Evolutionary conservation across 306 rosid genomes (phyloP).

Genomic region (Vigna trinervia): DNA sequence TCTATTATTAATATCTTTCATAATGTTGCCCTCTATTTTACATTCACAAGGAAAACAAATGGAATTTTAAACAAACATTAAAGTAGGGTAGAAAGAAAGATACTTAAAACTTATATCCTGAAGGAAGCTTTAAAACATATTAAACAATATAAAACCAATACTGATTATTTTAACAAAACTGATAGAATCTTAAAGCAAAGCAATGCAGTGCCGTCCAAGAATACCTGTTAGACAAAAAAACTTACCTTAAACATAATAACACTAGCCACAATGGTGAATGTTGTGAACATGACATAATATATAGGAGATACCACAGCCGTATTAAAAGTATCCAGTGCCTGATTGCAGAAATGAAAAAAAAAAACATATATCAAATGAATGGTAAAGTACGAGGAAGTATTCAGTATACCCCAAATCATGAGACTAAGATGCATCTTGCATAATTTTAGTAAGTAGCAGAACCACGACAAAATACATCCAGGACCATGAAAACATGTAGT

Average conservation of each 20-base stretch:
- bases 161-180: slow-evolving; percentile 5
- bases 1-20: slow-evolving; percentile 17
- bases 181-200: slow-evolving; percentile 18
- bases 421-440: background rate
- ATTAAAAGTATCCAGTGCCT: slow-evolving; percentile 99
- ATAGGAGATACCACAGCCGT: slow-evolving; percentile 99
- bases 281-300: slow-evolving; percentile 97
- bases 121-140: slow-evolving; percentile 30
- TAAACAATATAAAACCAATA: slow-evolving; percentile 17
- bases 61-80: background rate
- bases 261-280: slow-evolving; percentile 95
- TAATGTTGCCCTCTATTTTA: background rate
- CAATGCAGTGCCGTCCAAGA: slow-evolving; percentile 1
- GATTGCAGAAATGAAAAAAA: slow-evolving; percentile 46
- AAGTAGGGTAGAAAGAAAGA: slow-evolving; percentile 3
- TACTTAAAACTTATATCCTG: slow-evolving; percentile 5
- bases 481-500: slow-evolving; percentile 6
- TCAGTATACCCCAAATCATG: background rate
- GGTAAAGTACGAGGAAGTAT: slow-evolving; percentile 25
- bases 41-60: background rate
- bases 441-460: slow-evolving; percentile 8
- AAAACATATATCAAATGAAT: slow-evolving; percentile 24
- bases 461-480: slow-evolving; percentile 4
- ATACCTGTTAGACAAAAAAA: slow-evolving; percentile 34
- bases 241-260: slow-evolving; percentile 97